Conservation (phyloP, 2,329 filamentous ascomycete species). For the Dothiorella sarmentorum region DNA sequence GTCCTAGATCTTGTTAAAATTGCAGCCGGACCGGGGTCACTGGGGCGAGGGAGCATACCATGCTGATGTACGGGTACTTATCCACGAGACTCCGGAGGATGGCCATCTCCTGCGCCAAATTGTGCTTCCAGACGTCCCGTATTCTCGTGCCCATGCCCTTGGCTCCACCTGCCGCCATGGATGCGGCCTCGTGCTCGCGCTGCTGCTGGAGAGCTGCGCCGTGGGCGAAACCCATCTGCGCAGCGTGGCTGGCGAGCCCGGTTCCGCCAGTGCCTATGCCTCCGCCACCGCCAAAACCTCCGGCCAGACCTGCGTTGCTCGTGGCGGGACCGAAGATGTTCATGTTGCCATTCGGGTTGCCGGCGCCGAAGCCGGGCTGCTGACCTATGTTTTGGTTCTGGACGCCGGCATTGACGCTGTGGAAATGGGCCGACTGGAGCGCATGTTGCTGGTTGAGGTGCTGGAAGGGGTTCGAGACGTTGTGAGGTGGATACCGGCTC, state of each 20-base stretch:
- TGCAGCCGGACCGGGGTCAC: not conserved
- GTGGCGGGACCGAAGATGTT: constrained; percentile 49
- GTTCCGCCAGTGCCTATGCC: constrained; percentile 55
- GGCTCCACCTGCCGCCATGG: constrained; percentile 53
- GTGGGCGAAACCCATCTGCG: constrained; percentile 81
- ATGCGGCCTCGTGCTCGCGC: constrained; percentile 40
- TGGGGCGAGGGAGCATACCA: constrained; percentile 58
- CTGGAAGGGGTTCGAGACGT: constrained; percentile 57
- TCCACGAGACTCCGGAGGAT: constrained; percentile 78
- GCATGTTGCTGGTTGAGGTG: constrained; percentile 50
- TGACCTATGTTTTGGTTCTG: constrained; percentile 55
- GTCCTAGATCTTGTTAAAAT: constrained; percentile 57
- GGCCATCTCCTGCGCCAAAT: constrained; percentile 87
- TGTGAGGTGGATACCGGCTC: constrained; percentile 57
- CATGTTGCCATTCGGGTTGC: constrained; percentile 58
- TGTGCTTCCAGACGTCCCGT: constrained; percentile 93
- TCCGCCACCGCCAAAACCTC: constrained; percentile 55
- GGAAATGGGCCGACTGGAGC: constrained; percentile 37
- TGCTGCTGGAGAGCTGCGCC: constrained; percentile 56
- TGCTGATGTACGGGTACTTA: constrained; percentile 92
- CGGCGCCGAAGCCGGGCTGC: constrained; percentile 63
- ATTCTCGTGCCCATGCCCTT: constrained; percentile 71
- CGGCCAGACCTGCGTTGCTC: constrained; percentile 53
- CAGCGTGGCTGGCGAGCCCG: constrained; percentile 80
- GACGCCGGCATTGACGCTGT: constrained; percentile 40